phyloP scores from a whole-genome alignment of 2,329 filamentous ascomycete genomes.

The Aspergillus bombycis region DNA sequence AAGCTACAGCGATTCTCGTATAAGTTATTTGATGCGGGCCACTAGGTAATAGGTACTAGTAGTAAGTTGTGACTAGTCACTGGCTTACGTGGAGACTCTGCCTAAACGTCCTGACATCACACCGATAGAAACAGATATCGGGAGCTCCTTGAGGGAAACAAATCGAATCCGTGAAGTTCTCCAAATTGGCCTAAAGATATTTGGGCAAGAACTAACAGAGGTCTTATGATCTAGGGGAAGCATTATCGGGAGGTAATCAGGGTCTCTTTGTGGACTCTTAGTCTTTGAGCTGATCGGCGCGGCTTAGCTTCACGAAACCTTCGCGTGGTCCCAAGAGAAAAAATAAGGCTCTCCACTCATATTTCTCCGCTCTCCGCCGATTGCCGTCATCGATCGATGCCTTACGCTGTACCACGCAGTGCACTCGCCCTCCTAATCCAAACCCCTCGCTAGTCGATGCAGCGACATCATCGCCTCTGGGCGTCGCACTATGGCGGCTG shows the following conservation, averaged over 20 bases:
- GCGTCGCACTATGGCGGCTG: slow-evolving; percentile 45
- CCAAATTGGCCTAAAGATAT: background rate
- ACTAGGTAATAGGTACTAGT: too few relatives aligned
- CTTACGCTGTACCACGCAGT: slow-evolving; percentile 6
- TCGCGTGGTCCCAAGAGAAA: background rate
- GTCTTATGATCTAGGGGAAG: background rate
- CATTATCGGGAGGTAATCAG: background rate
- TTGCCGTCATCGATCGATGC: slow-evolving; percentile 16
- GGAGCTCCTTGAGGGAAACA: background rate
- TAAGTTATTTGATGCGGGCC: background rate
- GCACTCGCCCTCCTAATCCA: background rate
- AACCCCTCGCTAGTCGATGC: slow-evolving; percentile 30
- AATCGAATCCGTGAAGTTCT: background rate
- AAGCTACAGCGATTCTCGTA: background rate
- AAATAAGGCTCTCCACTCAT: slow-evolving; percentile 5
- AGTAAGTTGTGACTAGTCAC: background rate
- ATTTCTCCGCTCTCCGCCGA: slow-evolving; percentile 12
- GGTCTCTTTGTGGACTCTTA: background rate
- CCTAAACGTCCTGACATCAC: background rate
- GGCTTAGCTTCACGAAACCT: background rate
- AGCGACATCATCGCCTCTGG: slow-evolving; percentile 25
- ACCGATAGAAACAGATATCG: background rate
- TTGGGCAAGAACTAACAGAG: background rate
- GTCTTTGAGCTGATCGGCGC: background rate
- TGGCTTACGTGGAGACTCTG: background rate